Evolutionary conservation across 305 asterid genomes (phyloP).

Genomic region (Striga hermonthica): DNA sequence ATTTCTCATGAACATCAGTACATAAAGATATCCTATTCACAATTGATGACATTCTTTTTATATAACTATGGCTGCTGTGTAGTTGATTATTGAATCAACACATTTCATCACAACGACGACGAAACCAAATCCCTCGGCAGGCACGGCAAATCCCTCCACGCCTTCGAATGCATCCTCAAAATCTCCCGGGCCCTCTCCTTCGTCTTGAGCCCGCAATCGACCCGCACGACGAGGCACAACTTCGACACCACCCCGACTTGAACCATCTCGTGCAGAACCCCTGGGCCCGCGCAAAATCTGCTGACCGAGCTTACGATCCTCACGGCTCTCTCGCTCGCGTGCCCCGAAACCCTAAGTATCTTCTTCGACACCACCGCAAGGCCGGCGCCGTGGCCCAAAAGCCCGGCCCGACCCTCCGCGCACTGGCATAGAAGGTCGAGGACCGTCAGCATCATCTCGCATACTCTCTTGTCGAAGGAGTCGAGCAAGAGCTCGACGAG

Average conservation of each 20-base stretch:
- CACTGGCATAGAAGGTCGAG: constrained; percentile 63
- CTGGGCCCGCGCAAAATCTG: constrained; percentile 45
- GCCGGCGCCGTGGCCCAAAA: constrained; percentile 62
- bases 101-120: constrained; percentile 34
- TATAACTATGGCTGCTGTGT: too few relatives aligned
- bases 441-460: constrained; percentile 44
- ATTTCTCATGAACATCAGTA: too few relatives aligned
- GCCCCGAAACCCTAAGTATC: constrained; percentile 62
- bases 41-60: too few relatives aligned
- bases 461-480: constrained; percentile 37
- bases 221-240: constrained; percentile 56
- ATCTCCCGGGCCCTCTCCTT: constrained; percentile 68
- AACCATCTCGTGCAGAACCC: constrained; percentile 62
- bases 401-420: constrained; percentile 75
- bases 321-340: constrained; percentile 59
- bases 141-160: constrained; percentile 67
- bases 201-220: constrained; percentile 56
- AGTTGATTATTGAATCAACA: neutral
- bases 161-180: constrained; percentile 53
- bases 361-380: constrained; percentile 71
- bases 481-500: constrained; percentile 55
- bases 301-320: constrained; percentile 54
- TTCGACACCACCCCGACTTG: constrained; percentile 63
- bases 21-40: too few relatives aligned
- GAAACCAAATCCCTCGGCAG: constrained; percentile 42